Evolutionary conservation across 345 rosid species (phyloP).

Genomic region (Aquilaria malaccensis): DNA sequence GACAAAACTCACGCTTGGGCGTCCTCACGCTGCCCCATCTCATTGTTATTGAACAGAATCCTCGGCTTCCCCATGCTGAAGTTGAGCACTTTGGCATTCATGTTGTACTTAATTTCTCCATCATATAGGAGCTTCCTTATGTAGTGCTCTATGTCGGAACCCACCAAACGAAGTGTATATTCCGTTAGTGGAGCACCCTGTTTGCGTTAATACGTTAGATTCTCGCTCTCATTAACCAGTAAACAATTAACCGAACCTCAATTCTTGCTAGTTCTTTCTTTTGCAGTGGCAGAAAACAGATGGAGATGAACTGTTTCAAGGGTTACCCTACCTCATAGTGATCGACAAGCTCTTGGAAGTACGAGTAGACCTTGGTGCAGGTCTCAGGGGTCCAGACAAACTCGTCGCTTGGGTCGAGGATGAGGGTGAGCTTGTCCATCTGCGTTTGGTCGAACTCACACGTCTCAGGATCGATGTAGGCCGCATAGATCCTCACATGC

Average conservation of each 20-base stretch:
- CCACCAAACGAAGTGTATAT: conserved; percentile 78
- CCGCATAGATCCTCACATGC: conserved; percentile 71
- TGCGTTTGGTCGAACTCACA: conserved; percentile 67
- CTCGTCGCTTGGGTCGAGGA: conserved; percentile 83
- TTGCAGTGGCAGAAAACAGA: neutral
- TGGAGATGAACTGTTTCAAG: neutral
- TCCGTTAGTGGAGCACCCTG: conserved; percentile 96
- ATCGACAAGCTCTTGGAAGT: conserved; percentile 94
- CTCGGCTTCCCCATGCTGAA: conserved; percentile 94
- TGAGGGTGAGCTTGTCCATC: conserved; percentile 79
- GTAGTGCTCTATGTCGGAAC: conserved; percentile 89
- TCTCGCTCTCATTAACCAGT: neutral
- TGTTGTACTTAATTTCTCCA: conserved; percentile 87
- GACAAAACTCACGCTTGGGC: conserved; percentile 15
- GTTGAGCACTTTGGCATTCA: conserved; percentile 71
- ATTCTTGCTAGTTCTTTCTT: too few species aligned
- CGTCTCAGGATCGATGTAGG: conserved; percentile 73
- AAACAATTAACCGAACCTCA: neutral
- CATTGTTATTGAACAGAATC: conserved; percentile 32
- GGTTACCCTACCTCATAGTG: conserved; percentile 65
- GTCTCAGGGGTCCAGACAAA: conserved; percentile 76
- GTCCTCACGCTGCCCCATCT: conserved; percentile 27
- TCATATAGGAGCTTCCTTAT: conserved; percentile 78
- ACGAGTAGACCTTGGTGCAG: conserved; percentile 55
- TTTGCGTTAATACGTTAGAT: conserved; percentile 3